Percentiles rank a stretch among this genome's conserved stretches.
phyloP scores from a whole-genome alignment of 2,329 filamentous ascomycete species.

The Diaporthe sp. region DNA sequence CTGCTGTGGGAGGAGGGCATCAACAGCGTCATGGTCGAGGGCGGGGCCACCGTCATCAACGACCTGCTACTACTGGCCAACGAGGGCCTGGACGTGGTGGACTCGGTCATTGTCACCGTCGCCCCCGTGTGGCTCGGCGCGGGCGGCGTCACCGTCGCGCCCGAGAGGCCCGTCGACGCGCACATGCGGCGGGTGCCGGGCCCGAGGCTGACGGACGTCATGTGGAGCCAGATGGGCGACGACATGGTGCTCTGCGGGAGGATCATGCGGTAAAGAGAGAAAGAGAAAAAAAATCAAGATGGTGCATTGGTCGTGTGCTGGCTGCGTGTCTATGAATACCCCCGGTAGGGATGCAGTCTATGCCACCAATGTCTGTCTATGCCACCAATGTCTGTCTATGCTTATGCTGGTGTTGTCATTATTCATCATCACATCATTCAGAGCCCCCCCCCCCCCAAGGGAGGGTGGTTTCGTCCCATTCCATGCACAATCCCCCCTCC shows the following conservation, averaged over 20 bases:
- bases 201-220: conserved; percentile 75
- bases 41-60: conserved; percentile 87
- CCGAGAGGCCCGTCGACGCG: conserved; percentile 67
- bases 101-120: conserved; percentile 88
- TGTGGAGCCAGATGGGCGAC: conserved; percentile 84
- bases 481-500: neutral
- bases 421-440: conserved; percentile 8
- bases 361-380: conserved; percentile 5
- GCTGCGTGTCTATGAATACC: conserved; percentile 23
- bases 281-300: no score
- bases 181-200: conserved; percentile 53
- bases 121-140: conserved; percentile 91
- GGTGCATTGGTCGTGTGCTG: neutral
- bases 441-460: neutral
- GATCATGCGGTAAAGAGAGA: conserved; percentile 41
- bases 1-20: conserved; percentile 73
- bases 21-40: conserved; percentile 90
- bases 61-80: conserved; percentile 77
- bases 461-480: neutral
- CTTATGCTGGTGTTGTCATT: neutral
- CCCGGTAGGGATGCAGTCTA: neutral
- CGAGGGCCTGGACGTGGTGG: conserved; percentile 63
- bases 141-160: conserved; percentile 85
- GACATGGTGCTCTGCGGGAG: conserved; percentile 86
- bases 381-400: neutral